A percentile compares a stretch with the other conserved stretches of the same genome.
Evolutionary conservation across 371 early-diverging fungal species (phyloP).

Genomic region (Mucor irregularis): DNA sequence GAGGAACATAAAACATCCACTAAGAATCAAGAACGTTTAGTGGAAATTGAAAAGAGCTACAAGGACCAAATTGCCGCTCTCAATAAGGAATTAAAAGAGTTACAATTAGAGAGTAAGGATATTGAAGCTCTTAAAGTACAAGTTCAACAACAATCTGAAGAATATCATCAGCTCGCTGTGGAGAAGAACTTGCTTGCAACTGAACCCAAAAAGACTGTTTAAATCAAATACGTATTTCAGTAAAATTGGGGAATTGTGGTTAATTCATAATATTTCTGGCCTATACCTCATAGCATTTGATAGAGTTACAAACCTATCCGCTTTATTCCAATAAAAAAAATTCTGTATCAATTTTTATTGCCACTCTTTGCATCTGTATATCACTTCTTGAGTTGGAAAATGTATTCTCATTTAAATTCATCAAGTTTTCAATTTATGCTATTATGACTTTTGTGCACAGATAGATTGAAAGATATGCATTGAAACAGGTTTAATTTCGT

Average conservation of each 20-base stretch:
- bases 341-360: too few relatives aligned
- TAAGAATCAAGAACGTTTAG: conserved; percentile 31
- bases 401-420: too few relatives aligned
- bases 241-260: not conserved
- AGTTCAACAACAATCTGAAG: conserved; percentile 64
- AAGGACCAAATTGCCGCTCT: conserved; percentile 33
- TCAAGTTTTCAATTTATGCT: too few relatives aligned
- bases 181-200: conserved; percentile 32
- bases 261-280: not conserved
- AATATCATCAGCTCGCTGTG: conserved; percentile 79
- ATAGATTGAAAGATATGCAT: too few relatives aligned
- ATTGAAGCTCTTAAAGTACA: conserved; percentile 79
- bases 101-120: conserved; percentile 59
- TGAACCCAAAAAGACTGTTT: conserved; percentile 28
- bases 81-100: conserved; percentile 49
- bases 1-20: conserved; percentile 46
- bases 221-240: not conserved
- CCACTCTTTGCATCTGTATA: too few relatives aligned
- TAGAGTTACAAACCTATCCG: too few relatives aligned
- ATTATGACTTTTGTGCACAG: too few relatives aligned
- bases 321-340: too few relatives aligned
- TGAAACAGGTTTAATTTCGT: too few relatives aligned
- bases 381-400: too few relatives aligned
- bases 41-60: conserved; percentile 35
- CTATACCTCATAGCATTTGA: too few relatives aligned